Percentiles rank a stretch among this genome's conserved stretches.
Evolutionary conservation across 495 filamentous ascomycete species (phyloP).

Genomic region (Podospora pseudocomata): DNA sequence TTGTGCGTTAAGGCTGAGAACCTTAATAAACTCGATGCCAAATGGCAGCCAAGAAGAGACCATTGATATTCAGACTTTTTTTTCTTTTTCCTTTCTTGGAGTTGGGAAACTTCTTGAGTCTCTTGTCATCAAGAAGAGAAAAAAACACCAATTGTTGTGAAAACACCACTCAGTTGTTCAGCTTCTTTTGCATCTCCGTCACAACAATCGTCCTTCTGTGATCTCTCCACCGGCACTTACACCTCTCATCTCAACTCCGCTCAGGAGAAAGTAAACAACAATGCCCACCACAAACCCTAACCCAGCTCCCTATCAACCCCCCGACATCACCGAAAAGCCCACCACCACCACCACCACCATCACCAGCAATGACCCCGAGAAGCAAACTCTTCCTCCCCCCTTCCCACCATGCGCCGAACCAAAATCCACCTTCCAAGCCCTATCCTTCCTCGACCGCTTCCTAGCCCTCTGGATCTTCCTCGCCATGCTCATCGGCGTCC

Average conservation of each 20-base stretch:
- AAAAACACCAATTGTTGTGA: too few species aligned
- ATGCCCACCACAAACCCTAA: background rate
- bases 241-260: background rate
- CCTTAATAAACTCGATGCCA: background rate
- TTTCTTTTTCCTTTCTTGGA: background rate
- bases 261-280: constrained; percentile 8
- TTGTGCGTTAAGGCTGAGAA: constrained; percentile 9
- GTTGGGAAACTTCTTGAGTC: background rate
- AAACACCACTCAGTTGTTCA: too few species aligned
- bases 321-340: constrained; percentile 4
- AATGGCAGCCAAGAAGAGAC: background rate
- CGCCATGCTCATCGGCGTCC: constrained; percentile 75
- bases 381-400: background rate
- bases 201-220: background rate
- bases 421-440: constrained; percentile 46
- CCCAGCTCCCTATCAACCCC: background rate
- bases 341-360: background rate
- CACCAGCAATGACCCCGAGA: constrained; percentile 10
- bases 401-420: background rate
- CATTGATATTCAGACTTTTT: background rate
- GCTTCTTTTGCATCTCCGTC: too few species aligned
- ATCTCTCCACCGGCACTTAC: background rate
- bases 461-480: constrained; percentile 84
- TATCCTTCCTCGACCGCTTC: constrained; percentile 70
- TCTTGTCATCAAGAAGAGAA: background rate